phyloP scores from a whole-genome alignment of 805 yeast species.

The Vanderwaltozyma polyspora region DNA sequence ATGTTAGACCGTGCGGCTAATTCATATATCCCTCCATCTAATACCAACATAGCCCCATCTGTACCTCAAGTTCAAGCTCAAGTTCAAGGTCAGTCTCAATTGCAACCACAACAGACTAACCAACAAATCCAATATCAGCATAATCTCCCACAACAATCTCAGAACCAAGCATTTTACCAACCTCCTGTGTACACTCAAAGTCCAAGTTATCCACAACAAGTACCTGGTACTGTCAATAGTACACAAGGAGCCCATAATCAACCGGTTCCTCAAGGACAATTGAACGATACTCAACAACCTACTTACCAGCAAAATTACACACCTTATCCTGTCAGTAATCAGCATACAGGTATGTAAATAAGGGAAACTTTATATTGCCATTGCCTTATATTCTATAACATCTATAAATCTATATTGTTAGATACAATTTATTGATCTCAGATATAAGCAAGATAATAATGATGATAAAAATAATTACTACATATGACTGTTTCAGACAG shows the following conservation, averaged over 20 bases:
- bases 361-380: too few species aligned
- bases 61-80: not conserved
- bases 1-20: conserved; percentile 46
- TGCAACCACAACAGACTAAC: not conserved
- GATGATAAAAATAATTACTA: too few species aligned
- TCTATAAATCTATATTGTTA: too few species aligned
- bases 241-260: not conserved
- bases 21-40: conserved; percentile 10
- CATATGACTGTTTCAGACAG: too few species aligned
- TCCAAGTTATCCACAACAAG: conserved; percentile 1
- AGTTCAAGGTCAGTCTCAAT: too few species aligned
- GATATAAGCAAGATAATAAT: too few species aligned
- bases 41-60: conserved; percentile 2
- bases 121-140: not conserved
- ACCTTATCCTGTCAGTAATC: conserved; percentile 10
- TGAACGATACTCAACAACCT: too few species aligned
- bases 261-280: not conserved
- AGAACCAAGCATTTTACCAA: too few species aligned
- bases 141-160: not conserved
- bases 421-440: too few species aligned
- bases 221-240: not conserved
- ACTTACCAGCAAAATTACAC: too few species aligned
- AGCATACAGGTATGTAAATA: conserved; percentile 9
- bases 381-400: too few species aligned
- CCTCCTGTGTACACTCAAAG: too few species aligned